Evolutionary conservation across 1,284 basidiomycete species (phyloP), one percentile per base, ranked within the genome.

Genomic region (Amylostereum areolatum): DNA sequence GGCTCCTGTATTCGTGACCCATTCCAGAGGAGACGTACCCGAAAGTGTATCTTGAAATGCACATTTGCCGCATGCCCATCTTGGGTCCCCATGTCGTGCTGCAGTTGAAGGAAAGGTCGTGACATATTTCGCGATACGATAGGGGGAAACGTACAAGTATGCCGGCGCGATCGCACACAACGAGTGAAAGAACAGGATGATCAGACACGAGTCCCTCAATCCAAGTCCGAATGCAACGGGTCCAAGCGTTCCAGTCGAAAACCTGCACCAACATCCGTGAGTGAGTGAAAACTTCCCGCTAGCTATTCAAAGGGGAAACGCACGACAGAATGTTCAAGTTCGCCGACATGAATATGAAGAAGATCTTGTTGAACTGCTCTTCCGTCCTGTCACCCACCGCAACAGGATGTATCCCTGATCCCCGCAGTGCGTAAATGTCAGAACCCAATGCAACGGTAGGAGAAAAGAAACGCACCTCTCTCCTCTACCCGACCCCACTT

Each of bases 1-100:
- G 1, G 18, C 18, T 18, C 18, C 18, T 18, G 1, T 18, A 1
- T 18, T 18, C 18, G 18, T 18, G 18, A 18, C 18, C 18, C 18
- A 18, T 18, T 18, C 18, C 1, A 18, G 18, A 18, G 18, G 18
- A 34, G 4, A 64, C 77, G 35, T 40, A 86, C 80, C 89, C 90
- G 61, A 92, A 90, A 34, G 80, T 83, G 65, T 85, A 89, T 27
- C 87, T 72, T 5, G 91, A 83, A 51, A 83, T 79, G 24, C 90
- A 81, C 87, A 94, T 92, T 59, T 93, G 91, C 12, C 92, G 77
- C 70, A 94, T 78, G 7, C 92, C 92, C 0, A 88, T 72, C 62
- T 83, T 85, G 0, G 90, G 86, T n/a, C 92, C 92, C 80, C 89
- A 92, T 36, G 85, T 90, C 10, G 83, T 75, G 46, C 87, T 90